phyloP scores from a whole-genome alignment of 768 basidiomycete species.

The Rhodotorula diobovata region DNA sequence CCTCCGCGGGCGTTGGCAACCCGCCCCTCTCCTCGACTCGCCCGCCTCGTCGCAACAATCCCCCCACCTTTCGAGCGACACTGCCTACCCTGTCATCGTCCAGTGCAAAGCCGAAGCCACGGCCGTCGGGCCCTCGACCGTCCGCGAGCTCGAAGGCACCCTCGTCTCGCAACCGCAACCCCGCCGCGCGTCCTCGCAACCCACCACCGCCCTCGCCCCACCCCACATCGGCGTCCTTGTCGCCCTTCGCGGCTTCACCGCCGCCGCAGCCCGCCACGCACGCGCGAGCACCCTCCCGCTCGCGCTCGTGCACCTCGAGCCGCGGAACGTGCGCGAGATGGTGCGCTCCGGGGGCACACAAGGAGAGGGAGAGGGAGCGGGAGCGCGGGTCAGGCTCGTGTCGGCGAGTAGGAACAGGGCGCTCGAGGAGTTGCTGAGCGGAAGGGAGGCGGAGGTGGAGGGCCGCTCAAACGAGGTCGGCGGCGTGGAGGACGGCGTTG shows the following conservation, averaged over 20 bases:
- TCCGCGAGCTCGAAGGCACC: conserved; percentile 29
- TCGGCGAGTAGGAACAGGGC: neutral
- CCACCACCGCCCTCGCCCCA: neutral
- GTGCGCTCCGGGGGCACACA: neutral
- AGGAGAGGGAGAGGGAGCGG: neutral
- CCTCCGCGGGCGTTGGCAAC: conserved; percentile 11
- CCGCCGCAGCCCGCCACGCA: neutral
- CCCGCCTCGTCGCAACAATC: neutral
- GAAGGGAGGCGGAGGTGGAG: neutral
- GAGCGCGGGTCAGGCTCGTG: neutral
- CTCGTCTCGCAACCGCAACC: neutral
- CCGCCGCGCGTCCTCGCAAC: neutral
- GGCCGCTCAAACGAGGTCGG: no score
- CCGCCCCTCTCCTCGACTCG: no score
- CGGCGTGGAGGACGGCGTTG: no score
- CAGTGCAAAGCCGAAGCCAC: conserved; percentile 27
- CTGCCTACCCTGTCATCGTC: conserved; percentile 2
- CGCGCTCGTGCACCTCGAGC: neutral
- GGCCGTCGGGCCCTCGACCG: neutral
- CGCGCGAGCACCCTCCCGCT: neutral
- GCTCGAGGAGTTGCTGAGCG: neutral
- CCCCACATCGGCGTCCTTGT: conserved; percentile 3
- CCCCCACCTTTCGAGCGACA: neutral
- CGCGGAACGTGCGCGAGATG: no score
- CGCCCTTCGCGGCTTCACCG: conserved; percentile 8